These are phyloP conservation scores for Aurifilum marmelostoma DNA, from an alignment of 2,329 filamentous ascomycete genomes.

Conservation along the genomic window DNA sequence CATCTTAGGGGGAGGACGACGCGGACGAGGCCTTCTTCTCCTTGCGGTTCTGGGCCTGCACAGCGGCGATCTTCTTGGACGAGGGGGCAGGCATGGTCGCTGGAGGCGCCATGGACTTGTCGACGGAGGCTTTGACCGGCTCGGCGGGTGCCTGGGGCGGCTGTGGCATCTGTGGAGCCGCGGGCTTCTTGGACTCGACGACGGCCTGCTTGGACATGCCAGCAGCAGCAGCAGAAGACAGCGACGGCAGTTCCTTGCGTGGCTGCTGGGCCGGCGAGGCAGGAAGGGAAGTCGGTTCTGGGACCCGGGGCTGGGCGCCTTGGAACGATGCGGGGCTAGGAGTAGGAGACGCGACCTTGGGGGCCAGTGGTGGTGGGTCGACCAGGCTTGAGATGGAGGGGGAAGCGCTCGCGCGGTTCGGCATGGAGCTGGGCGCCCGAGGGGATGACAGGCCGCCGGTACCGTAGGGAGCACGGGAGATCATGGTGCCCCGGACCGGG, in stretches of 20 bases:
- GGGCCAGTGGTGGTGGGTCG: slow-evolving; percentile 59
- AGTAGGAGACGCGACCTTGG: slow-evolving; percentile 44
- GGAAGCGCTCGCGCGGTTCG: slow-evolving; percentile 80
- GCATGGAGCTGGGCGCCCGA: slow-evolving; percentile 46
- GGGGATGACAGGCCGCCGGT: slow-evolving; percentile 55
- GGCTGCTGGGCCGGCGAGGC: slow-evolving; percentile 38
- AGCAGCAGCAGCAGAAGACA: slow-evolving; percentile 30
- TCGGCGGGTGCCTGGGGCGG: slow-evolving; percentile 29
- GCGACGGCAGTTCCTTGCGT: slow-evolving; percentile 32
- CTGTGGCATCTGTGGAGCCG: slow-evolving; percentile 40
- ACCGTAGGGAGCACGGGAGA: slow-evolving; percentile 53
- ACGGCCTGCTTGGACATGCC: slow-evolving; percentile 32
- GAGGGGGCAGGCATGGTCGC: slow-evolving; percentile 35
- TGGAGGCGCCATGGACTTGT: slow-evolving; percentile 27
- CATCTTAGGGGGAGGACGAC: slow-evolving; percentile 54
- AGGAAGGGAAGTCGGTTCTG: slow-evolving; percentile 37
- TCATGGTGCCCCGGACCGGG: slow-evolving; percentile 64
- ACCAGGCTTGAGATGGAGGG: slow-evolving; percentile 91
- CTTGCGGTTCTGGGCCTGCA: slow-evolving; percentile 49
- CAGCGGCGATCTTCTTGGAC: slow-evolving; percentile 49
- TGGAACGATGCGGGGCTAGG: slow-evolving; percentile 42
- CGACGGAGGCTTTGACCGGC: slow-evolving; percentile 24
- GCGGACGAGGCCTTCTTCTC: slow-evolving; percentile 45
- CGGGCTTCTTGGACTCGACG: slow-evolving; percentile 41
- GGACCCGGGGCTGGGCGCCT: slow-evolving; percentile 36